phyloP scores from a whole-genome alignment of 2,329 filamentous ascomycete genomes.

The Aphanocladium album region DNA sequence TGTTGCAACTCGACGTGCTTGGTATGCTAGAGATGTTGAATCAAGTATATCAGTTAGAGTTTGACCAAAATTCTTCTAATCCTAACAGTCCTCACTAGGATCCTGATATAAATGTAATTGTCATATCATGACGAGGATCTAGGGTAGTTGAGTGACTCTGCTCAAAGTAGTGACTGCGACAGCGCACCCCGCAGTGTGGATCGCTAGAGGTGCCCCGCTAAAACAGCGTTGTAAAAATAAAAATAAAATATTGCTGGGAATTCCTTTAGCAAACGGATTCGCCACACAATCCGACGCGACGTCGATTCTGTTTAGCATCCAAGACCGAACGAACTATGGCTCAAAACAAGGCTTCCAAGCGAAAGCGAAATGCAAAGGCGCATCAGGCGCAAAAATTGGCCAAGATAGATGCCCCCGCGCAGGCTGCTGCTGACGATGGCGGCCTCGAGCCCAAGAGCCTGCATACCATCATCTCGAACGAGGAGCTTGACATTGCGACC shows the following conservation, averaged over 20 bases:
- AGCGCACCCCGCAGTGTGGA: too few relatives aligned
- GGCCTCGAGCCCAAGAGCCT: slow-evolving; percentile 44
- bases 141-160: too few relatives aligned
- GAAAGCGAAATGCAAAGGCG: slow-evolving; percentile 36
- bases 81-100: too few relatives aligned
- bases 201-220: background rate
- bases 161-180: too few relatives aligned
- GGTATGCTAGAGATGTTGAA: too few relatives aligned
- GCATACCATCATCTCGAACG: slow-evolving; percentile 51
- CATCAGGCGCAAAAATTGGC: slow-evolving; percentile 32
- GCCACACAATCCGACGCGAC: background rate
- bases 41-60: too few relatives aligned
- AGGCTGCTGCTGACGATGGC: slow-evolving; percentile 30
- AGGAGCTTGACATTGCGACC: slow-evolving; percentile 63
- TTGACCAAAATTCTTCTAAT: too few relatives aligned
- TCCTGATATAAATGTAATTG: too few relatives aligned
- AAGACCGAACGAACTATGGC: slow-evolving; percentile 28
- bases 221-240: too few relatives aligned
- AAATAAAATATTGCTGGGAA: too few relatives aligned
- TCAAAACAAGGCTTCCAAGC: slow-evolving; percentile 42
- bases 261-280: background rate
- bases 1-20: too few relatives aligned
- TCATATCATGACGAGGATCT: too few relatives aligned
- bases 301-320: background rate
- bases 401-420: slow-evolving; percentile 36